Conservation (phyloP, 2,329 filamentous ascomycete species). For the Xylariaceae sp. region DNA sequence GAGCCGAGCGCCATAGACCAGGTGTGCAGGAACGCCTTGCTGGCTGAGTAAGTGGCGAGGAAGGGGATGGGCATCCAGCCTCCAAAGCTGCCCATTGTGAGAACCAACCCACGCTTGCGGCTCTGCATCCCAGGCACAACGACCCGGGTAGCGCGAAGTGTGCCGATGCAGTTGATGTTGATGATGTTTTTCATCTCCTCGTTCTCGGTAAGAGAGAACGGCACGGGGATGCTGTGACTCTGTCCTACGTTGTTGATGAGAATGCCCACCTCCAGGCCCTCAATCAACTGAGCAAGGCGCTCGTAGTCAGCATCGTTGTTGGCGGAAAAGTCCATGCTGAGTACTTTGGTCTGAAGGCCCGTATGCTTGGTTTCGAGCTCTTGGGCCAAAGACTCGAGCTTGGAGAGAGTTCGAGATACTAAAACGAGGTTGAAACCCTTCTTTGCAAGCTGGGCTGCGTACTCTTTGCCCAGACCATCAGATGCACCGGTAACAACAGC, state of each 20-base stretch:
- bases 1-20: conserved; percentile 85
- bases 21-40: conserved; percentile 96
- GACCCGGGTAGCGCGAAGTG: conserved; percentile 80
- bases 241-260: conserved; percentile 96
- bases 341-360: conserved; percentile 65
- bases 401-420: conserved; percentile 90
- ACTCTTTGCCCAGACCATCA: conserved; percentile 96
- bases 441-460: conserved; percentile 79
- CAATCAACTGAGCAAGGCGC: conserved; percentile 62
- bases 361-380: conserved; percentile 71
- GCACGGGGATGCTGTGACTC: conserved; percentile 87
- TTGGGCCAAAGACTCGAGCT: conserved; percentile 71
- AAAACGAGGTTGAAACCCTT: conserved; percentile 95
- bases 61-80: conserved; percentile 89
- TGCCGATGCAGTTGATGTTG: conserved; percentile 91
- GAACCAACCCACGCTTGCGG: conserved; percentile 80
- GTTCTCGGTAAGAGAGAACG: conserved; percentile 75
- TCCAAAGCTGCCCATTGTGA: conserved; percentile 97
- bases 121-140: conserved; percentile 80
- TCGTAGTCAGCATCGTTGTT: conserved; percentile 79
- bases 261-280: conserved; percentile 75
- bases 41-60: conserved; percentile 92
- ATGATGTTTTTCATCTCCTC: conserved; percentile 86
- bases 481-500: conserved; percentile 92
- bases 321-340: conserved; percentile 88